A percentile compares a stretch with the other conserved stretches of the same genome.
Conservation (phyloP, 371 early-diverging fungal genomes). For the Thermomucor indicae-seudaticae region DNA sequence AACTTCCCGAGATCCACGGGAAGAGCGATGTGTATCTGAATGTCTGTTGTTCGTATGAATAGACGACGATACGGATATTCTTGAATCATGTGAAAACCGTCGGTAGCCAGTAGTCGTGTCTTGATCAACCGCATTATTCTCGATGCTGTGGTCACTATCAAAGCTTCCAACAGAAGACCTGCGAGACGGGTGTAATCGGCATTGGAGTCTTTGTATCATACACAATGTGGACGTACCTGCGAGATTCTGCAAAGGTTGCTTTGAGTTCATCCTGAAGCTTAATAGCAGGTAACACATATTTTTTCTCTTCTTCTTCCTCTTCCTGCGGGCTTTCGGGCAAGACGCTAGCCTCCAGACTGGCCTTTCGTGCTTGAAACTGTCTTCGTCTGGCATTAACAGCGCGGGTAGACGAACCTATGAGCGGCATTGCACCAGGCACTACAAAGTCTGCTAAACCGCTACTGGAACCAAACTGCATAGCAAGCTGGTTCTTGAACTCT, state of each 20-base stretch:
- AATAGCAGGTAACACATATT: slow-evolving; percentile 1
- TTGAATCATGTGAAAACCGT: no score
- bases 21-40: no score
- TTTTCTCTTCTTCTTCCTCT: neutral
- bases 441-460: slow-evolving; percentile 38
- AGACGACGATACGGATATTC: no score
- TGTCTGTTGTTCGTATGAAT: no score
- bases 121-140: no score
- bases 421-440: slow-evolving; percentile 34
- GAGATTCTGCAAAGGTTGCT: neutral
- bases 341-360: neutral
- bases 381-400: slow-evolving; percentile 26
- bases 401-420: slow-evolving; percentile 44
- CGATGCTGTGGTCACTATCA: no score
- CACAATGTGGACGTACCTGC: neutral
- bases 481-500: slow-evolving; percentile 41
- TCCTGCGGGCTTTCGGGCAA: no score
- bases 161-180: no score
- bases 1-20: no score
- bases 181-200: no score
- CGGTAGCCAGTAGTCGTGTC: no score
- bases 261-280: slow-evolving; percentile 8
- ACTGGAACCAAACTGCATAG: slow-evolving; percentile 41
- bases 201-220: no score
- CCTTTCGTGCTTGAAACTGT: slow-evolving; percentile 10